Conservation (phyloP, 2,329 filamentous ascomycete genomes). For the Pseudonectria foliicola region DNA sequence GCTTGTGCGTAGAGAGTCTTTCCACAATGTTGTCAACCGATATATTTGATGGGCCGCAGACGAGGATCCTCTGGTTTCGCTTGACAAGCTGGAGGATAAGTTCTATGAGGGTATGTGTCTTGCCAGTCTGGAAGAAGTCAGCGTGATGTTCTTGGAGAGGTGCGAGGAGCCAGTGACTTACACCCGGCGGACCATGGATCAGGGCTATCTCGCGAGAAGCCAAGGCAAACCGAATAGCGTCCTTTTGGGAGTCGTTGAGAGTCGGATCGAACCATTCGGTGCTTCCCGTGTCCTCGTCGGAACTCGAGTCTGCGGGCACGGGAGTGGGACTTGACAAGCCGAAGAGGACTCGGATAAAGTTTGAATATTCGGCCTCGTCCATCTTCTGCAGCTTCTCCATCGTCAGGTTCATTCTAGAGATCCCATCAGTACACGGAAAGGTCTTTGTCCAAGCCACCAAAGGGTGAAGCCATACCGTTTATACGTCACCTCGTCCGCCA, state of each 20-base stretch:
- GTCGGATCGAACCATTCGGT: slow-evolving; percentile 55
- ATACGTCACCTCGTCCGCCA: slow-evolving; percentile 63
- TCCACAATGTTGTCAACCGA: slow-evolving; percentile 98
- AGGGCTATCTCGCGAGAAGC: slow-evolving; percentile 74
- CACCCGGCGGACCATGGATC: slow-evolving; percentile 89
- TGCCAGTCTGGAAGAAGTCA: slow-evolving; percentile 60
- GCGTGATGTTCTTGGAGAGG: not conserved
- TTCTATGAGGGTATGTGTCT: slow-evolving; percentile 94
- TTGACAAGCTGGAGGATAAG: slow-evolving; percentile 85
- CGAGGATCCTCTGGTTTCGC: slow-evolving; percentile 66
- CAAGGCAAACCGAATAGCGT: slow-evolving; percentile 73
- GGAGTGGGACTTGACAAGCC: slow-evolving; percentile 48
- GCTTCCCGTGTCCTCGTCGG: slow-evolving; percentile 36
- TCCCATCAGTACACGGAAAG: slow-evolving; percentile 1
- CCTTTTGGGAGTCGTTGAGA: slow-evolving; percentile 60
- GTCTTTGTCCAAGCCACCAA: not conserved
- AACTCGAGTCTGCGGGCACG: slow-evolving; percentile 33
- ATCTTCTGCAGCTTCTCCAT: slow-evolving; percentile 56
- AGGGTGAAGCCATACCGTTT: slow-evolving; percentile 35
- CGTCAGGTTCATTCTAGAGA: slow-evolving; percentile 50
- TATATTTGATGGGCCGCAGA: slow-evolving; percentile 96
- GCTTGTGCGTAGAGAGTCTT: slow-evolving; percentile 73
- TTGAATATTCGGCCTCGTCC: slow-evolving; percentile 49
- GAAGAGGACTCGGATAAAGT: slow-evolving; percentile 56
- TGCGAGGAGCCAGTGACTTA: slow-evolving; percentile 24